Percentiles rank a stretch among this genome's conserved stretches.
These are phyloP conservation scores for Ogataea chonburiensis DNA, from an alignment of 805 yeast species.

Conservation along the genomic window DNA sequence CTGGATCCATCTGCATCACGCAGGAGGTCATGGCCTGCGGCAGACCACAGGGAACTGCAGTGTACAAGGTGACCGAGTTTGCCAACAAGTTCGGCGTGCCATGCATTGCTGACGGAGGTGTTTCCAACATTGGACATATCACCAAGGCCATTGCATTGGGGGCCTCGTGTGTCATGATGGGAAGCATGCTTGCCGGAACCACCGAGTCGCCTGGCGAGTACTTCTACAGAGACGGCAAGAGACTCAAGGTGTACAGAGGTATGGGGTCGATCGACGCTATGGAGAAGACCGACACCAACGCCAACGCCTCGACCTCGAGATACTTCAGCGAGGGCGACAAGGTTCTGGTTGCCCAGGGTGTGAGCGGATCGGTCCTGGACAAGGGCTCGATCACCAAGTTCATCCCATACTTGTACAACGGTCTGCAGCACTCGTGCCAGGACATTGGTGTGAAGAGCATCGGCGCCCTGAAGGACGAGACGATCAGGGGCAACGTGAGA, in stretches of 20 bases:
- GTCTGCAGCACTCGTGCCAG: conserved; percentile 98
- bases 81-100: conserved; percentile 97
- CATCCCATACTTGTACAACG: conserved; percentile 89
- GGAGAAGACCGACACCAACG: conserved; percentile 84
- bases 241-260: conserved; percentile 97
- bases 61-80: conserved; percentile 88
- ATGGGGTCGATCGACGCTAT: conserved; percentile 99
- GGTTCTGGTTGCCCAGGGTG: conserved; percentile 99
- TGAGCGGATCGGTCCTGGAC: conserved; percentile 93
- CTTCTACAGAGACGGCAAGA: conserved; percentile 96
- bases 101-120: conserved; percentile 99
- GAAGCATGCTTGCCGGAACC: conserved; percentile 98
- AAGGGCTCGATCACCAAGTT: conserved; percentile 94
- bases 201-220: conserved; percentile 98
- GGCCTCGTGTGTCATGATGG: conserved; percentile 98
- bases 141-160: conserved; percentile 96
- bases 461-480: conserved; percentile 59
- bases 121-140: conserved; percentile 97
- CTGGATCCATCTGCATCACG: conserved; percentile 98
- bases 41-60: conserved; percentile 99
- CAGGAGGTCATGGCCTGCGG: conserved; percentile 99
- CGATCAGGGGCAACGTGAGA: conserved; percentile 70
- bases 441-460: conserved; percentile 87
- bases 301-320: conserved; percentile 97
- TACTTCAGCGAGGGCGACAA: conserved; percentile 95